Percentiles rank a stretch among this genome's conserved stretches.
Conservation (phyloP, 345 rosid species). For the Euphorbia peplus region DNA sequence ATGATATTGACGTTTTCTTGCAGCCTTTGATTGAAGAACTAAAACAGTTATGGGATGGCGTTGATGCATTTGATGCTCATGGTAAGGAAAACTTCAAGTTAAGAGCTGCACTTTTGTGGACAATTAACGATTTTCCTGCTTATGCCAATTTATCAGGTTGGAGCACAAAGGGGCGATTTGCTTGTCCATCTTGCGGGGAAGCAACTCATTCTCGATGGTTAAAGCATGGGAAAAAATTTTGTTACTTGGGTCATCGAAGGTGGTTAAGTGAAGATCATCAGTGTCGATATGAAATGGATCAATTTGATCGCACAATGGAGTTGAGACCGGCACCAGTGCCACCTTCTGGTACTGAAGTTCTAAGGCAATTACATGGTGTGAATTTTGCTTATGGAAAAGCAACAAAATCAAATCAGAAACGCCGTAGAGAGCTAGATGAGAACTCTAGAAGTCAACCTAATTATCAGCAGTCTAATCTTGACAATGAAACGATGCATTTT, state of each 20-base stretch:
- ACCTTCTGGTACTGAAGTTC: not conserved
- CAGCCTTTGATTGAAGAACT: not conserved
- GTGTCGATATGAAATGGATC: not conserved
- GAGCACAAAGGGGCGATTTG: too few relatives aligned
- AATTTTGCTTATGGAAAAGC: too few relatives aligned
- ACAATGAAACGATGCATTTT: too few relatives aligned
- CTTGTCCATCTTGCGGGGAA: not conserved
- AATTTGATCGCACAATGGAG: not conserved
- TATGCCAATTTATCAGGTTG: not conserved
- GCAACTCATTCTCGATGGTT: not conserved
- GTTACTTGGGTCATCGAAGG: too few relatives aligned
- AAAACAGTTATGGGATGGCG: not conserved
- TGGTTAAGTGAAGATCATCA: not conserved
- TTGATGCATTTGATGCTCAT: too few relatives aligned
- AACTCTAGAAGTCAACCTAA: too few relatives aligned
- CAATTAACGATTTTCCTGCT: constrained; percentile 2
- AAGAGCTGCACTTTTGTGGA: not conserved
- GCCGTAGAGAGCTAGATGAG: not conserved
- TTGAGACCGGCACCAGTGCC: not conserved
- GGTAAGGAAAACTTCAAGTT: not conserved
- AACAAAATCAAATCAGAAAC: not conserved
- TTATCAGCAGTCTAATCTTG: too few relatives aligned
- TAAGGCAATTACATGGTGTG: too few relatives aligned
- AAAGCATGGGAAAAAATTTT: not conserved
- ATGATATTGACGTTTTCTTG: not conserved